Conservation (phyloP, 768 basidiomycete species). For the Udeniomyces megalosporus region DNA sequence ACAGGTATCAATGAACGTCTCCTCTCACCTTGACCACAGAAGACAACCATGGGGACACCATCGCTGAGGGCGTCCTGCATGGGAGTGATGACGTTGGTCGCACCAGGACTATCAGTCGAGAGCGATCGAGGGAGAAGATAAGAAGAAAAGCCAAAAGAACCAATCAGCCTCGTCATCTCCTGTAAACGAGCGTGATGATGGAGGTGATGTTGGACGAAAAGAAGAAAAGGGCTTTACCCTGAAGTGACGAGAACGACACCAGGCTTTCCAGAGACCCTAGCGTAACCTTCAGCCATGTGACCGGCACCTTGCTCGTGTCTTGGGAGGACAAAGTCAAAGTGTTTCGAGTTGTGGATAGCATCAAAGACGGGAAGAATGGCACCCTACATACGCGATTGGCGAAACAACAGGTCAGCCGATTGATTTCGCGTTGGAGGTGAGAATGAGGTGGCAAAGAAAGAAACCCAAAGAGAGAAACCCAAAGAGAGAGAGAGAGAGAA, state of each 20-base stretch:
- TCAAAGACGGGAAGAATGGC: constrained; percentile 99
- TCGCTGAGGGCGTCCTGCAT: constrained; percentile 96
- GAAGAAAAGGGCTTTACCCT: constrained; percentile 31
- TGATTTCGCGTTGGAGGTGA: background rate
- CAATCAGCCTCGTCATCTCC: too few species aligned
- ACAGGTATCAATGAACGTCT: background rate
- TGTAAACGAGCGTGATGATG: too few species aligned
- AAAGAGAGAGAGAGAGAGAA: background rate
- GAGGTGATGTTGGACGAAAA: too few species aligned
- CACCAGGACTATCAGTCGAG: constrained; percentile 44
- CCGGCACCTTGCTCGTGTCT: constrained; percentile 97
- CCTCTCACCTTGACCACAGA: constrained; percentile 55
- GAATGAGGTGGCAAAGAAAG: too few species aligned
- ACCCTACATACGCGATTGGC: too few species aligned
- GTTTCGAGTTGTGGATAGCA: constrained; percentile 87
- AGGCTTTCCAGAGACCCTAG: constrained; percentile 89
- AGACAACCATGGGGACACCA: constrained; percentile 85
- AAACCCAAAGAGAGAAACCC: background rate
- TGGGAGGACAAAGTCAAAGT: constrained; percentile 90
- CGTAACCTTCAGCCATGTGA: constrained; percentile 98
- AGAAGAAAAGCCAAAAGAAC: background rate
- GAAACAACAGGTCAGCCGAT: background rate
- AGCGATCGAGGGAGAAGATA: background rate
- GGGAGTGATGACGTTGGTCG: constrained; percentile 92
- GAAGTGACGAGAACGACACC: constrained; percentile 97